A percentile compares a stretch with the other conserved stretches of the same genome.
Conservation (phyloP, 352 stramenopile species). For the Phytophthora citrophthora region DNA sequence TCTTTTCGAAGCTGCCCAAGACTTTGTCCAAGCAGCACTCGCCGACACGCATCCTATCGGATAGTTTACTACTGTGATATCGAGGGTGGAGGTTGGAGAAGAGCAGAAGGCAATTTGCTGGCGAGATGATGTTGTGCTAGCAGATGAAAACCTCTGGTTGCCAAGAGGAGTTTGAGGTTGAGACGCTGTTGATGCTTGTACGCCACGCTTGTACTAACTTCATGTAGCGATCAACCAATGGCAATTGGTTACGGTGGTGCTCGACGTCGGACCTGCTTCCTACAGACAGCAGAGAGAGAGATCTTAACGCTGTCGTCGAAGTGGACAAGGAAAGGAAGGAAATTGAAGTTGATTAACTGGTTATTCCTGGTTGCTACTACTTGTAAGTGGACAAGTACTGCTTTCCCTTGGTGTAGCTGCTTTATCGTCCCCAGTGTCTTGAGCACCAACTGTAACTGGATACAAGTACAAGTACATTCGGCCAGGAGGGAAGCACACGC, state of each 20-base stretch:
- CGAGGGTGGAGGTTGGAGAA: background rate
- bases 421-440: too few relatives aligned
- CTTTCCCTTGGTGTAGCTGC: too few relatives aligned
- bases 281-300: too few relatives aligned
- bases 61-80: constrained; percentile 6
- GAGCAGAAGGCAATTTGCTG: background rate
- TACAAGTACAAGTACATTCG: background rate
- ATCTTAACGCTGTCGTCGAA: background rate
- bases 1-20: background rate
- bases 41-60: constrained; percentile 9
- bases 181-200: background rate
- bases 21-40: too few relatives aligned
- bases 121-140: background rate
- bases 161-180: background rate
- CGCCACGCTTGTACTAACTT: background rate
- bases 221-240: background rate
- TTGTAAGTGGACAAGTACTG: background rate
- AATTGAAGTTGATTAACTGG: too few relatives aligned
- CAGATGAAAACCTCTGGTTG: too few relatives aligned
- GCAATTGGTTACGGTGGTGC: background rate
- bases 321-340: too few relatives aligned
- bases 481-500: background rate
- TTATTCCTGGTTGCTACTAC: too few relatives aligned
- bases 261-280: background rate
- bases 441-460: too few relatives aligned